Evolutionary conservation across 2,329 filamentous ascomycete genomes (phyloP).

Genomic region (Pseudonectria buxi): DNA sequence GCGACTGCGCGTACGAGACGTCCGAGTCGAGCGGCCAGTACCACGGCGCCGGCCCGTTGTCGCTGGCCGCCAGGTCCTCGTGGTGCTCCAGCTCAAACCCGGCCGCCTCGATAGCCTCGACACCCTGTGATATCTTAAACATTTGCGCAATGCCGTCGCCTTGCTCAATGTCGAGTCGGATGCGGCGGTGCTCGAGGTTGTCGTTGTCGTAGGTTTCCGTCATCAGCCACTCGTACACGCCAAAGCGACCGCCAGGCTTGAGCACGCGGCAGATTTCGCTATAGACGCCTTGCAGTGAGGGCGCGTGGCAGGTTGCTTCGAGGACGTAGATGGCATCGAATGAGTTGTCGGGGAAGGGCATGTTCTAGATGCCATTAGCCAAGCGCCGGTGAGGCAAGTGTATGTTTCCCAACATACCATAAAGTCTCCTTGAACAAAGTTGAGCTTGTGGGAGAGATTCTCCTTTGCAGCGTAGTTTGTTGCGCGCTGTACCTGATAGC

Average conservation of each 20-base stretch:
- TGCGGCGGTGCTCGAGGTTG: slow-evolving; percentile 73
- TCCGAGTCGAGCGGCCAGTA: slow-evolving; percentile 78
- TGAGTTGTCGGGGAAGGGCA: slow-evolving; percentile 79
- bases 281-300: slow-evolving; percentile 80
- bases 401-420: slow-evolving; percentile 64
- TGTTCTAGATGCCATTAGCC: slow-evolving; percentile 54
- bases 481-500: slow-evolving; percentile 90
- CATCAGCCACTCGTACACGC: slow-evolving; percentile 97
- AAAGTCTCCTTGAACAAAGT: slow-evolving; percentile 87
- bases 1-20: slow-evolving; percentile 66
- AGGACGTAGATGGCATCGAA: slow-evolving; percentile 95
- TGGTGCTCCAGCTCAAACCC: slow-evolving; percentile 66
- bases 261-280: slow-evolving; percentile 83
- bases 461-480: slow-evolving; percentile 74
- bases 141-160: slow-evolving; percentile 94
- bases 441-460: slow-evolving; percentile 66
- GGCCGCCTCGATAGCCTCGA: slow-evolving; percentile 73
- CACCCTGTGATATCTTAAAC: slow-evolving; percentile 72
- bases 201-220: slow-evolving; percentile 87
- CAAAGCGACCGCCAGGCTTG: slow-evolving; percentile 90
- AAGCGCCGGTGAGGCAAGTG: not conserved
- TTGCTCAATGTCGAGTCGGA: slow-evolving; percentile 84
- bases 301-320: slow-evolving; percentile 88
- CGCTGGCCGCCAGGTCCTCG: slow-evolving; percentile 49
- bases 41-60: slow-evolving; percentile 60